Base-by-base conservation (phyloP, 2,329 filamentous ascomycete species). In the Xylaria arbuscula region DNA sequence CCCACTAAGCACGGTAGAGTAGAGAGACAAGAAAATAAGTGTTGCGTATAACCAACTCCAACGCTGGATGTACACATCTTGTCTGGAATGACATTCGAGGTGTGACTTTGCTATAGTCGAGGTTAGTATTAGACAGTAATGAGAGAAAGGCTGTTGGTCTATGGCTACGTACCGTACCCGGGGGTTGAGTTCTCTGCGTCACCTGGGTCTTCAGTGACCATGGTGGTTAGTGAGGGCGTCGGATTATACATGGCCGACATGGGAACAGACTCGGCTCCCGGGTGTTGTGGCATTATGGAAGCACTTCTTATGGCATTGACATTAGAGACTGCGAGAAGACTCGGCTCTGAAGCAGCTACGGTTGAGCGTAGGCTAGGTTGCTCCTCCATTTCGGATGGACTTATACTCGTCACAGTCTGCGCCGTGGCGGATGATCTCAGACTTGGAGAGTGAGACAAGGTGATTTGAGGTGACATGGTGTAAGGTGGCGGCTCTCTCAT, bases 1-100 rank as follows among this genome's bases (percentile, higher is more conserved):
- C 0, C 84, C 86, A n/a, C 89, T 91, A 62, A 90, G 82, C 1
- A 86, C 70, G 0, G 89, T 91, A 0, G 89, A 90, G 73, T 91
- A 90, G 1, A 92, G 61, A 0, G 88, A 89, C 0, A 88, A 74
- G 1, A 79, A 53, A 19, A 85, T 74, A 15, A 87, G 80, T 0
- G 80, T 82, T 11, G 84, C 74, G 9, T 82, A 84, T 10, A 90
- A 79, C 86, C 86, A 90, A 55, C 78, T 81, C 57, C 70, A 65
- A 10, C 72, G 73, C 22, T 72, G 72, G 47, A 76, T 66, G 53
- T 78, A 75, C 3, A 78, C 74, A 58, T 79, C 77, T n/a, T 59
- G 64, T 47, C 73, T 73, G 0, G 77, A 76, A 55, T 74, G 62
- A 17, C 77, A 78, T 34, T 75, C 72, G 2, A 76, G n/a, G 6